These are phyloP conservation scores for Colletotrichum shisoi DNA, from an alignment of 2,329 filamentous ascomycete species.

Conservation along the genomic window DNA sequence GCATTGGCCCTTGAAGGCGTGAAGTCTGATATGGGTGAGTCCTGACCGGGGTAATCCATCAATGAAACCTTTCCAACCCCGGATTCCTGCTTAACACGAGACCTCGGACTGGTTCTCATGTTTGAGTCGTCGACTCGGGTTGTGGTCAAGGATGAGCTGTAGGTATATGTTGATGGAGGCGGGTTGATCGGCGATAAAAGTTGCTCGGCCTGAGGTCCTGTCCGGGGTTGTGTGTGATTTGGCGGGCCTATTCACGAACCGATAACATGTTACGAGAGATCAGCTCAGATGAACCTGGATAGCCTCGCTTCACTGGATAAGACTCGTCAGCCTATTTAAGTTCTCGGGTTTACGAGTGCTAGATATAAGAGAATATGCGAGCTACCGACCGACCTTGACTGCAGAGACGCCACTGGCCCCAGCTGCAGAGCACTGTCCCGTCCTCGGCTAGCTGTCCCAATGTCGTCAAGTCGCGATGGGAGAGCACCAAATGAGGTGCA, in stretches of 20 bases:
- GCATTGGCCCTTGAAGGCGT: slow-evolving; percentile 39
- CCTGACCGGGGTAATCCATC: slow-evolving; percentile 40
- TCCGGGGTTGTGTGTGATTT: slow-evolving; percentile 9
- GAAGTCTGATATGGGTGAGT: slow-evolving; percentile 44
- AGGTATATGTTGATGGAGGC: slow-evolving; percentile 30
- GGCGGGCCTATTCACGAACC: slow-evolving; percentile 23
- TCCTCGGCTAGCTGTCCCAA: slow-evolving; percentile 27
- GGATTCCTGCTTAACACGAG: slow-evolving; percentile 39
- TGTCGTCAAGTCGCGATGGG: slow-evolving; percentile 14
- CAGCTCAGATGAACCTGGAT: slow-evolving; percentile 23
- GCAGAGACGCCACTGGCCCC: slow-evolving; percentile 34
- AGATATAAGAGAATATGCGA: slow-evolving; percentile 33
- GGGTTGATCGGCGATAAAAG: slow-evolving; percentile 32
- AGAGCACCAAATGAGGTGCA: slow-evolving; percentile 12
- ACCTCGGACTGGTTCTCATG: slow-evolving; percentile 39
- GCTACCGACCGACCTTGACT: slow-evolving; percentile 31
- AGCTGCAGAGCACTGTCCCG: slow-evolving; percentile 26
- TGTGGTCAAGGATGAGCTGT: slow-evolving; percentile 28
- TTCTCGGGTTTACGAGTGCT: slow-evolving; percentile 11
- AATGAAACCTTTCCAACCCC: slow-evolving; percentile 42
- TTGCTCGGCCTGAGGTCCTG: slow-evolving; percentile 33
- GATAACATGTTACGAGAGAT: slow-evolving; percentile 34
- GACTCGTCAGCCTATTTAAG: slow-evolving; percentile 25
- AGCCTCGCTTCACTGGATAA: slow-evolving; percentile 22
- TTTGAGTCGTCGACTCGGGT: slow-evolving; percentile 29